Conservation (phyloP, 1,284 basidiomycete genomes). For the Laetiporus sulphureus region DNA sequence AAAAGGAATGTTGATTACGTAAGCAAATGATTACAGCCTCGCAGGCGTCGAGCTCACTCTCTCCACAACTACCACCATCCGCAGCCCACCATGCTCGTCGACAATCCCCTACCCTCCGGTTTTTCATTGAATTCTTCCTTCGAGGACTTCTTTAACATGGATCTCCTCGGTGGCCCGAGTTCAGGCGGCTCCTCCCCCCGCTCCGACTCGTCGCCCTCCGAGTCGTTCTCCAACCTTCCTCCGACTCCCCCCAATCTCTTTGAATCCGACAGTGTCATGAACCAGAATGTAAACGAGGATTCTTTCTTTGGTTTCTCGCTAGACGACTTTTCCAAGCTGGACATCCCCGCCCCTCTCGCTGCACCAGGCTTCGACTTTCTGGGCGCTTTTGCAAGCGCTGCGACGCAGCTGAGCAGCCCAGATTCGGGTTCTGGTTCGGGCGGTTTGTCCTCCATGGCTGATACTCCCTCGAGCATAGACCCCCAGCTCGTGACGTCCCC, state of each 20-base stretch:
- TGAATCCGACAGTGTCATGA: slow-evolving; percentile 18
- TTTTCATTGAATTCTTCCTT: slow-evolving; percentile 24
- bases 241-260: slow-evolving; percentile 22
- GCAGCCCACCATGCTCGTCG: slow-evolving; percentile 25
- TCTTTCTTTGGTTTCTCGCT: slow-evolving; percentile 36
- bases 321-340: slow-evolving; percentile 35
- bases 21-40: too few species aligned
- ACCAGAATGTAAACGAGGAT: slow-evolving; percentile 26
- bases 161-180: slow-evolving; percentile 28
- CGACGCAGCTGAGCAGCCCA: slow-evolving; percentile 19
- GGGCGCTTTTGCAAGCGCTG: slow-evolving; percentile 16
- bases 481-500: slow-evolving; percentile 46
- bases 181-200: slow-evolving; percentile 30
- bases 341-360: slow-evolving; percentile 24
- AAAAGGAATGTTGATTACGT: too few species aligned
- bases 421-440: slow-evolving; percentile 18
- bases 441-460: slow-evolving; percentile 16
- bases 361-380: slow-evolving; percentile 35
- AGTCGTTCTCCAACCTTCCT: slow-evolving; percentile 24
- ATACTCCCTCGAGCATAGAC: slow-evolving; percentile 39
- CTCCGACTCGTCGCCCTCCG: slow-evolving; percentile 29
- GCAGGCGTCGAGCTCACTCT: too few species aligned
- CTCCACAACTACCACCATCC: neutral
- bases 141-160: slow-evolving; percentile 49
- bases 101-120: slow-evolving; percentile 22